Evolutionary conservation across 805 yeast genomes (phyloP).

Genomic region (Torulaspora delbrueckii): DNA sequence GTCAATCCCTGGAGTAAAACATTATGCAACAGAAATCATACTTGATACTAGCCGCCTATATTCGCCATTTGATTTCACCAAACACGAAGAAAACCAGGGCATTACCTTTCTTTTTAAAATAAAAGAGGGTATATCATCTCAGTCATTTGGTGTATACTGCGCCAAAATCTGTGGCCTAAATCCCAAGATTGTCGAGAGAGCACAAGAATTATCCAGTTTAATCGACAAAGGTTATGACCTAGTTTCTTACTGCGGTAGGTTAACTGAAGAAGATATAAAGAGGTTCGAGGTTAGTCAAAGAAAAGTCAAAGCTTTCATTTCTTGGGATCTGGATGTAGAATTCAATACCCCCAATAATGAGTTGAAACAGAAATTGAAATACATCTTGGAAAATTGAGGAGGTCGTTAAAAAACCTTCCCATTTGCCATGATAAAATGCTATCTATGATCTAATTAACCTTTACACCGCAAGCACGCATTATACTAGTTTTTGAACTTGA

Average conservation of each 20-base stretch:
- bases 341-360: conserved; percentile 3
- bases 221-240: conserved; percentile 21
- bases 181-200: conserved; percentile 31
- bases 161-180: conserved; percentile 40
- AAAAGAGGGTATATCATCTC: conserved; percentile 31
- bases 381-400: neutral
- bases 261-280: conserved; percentile 16
- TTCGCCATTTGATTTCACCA: neutral
- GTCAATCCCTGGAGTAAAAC: conserved; percentile 23
- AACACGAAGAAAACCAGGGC: conserved; percentile 8
- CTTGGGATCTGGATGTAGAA: conserved; percentile 31
- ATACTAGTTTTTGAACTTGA: conserved; percentile 47
- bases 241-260: neutral
- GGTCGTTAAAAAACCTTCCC: neutral
- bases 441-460: neutral
- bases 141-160: conserved; percentile 41
- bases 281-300: conserved; percentile 17
- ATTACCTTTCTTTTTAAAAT: conserved; percentile 37
- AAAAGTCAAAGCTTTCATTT: conserved; percentile 24
- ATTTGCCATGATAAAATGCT: neutral
- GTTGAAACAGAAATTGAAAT: conserved; percentile 11
- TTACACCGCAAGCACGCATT: neutral
- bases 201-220: conserved; percentile 25
- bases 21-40: conserved; percentile 37
- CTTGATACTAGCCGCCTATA: conserved; percentile 8